Conservation (phyloP, 768 basidiomycete species). For the Hygrocybe punicea region DNA sequence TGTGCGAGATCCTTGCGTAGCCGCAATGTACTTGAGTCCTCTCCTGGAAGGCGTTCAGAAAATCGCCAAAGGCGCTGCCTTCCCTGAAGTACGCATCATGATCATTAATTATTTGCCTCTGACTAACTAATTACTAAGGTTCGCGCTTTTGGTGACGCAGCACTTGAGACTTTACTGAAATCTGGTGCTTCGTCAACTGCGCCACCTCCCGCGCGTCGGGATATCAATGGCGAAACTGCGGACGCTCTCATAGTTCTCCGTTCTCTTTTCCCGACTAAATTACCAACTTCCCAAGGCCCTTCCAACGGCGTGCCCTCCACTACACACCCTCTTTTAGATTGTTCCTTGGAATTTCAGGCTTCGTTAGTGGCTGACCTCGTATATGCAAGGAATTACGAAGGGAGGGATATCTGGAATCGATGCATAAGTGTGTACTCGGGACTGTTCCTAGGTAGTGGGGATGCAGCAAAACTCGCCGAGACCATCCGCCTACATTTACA, state of each 20-base stretch:
- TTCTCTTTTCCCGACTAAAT: slow-evolving; percentile 53
- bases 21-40: slow-evolving; percentile 81
- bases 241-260: slow-evolving; percentile 55
- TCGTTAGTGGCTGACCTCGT: slow-evolving; percentile 77
- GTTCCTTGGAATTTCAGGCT: slow-evolving; percentile 67
- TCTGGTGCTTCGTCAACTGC: slow-evolving; percentile 79
- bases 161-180: slow-evolving; percentile 73
- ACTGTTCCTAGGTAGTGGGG: slow-evolving; percentile 62
- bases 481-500: slow-evolving; percentile 68
- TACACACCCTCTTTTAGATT: slow-evolving; percentile 52
- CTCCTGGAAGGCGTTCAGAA: slow-evolving; percentile 89
- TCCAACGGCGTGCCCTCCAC: slow-evolving; percentile 53
- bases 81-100: slow-evolving; percentile 71
- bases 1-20: slow-evolving; percentile 85
- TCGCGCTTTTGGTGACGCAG: slow-evolving; percentile 86
- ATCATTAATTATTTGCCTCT: slow-evolving; percentile 13
- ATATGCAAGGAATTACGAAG: slow-evolving; percentile 51
- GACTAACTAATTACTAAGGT: slow-evolving; percentile 45
- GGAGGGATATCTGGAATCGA: slow-evolving; percentile 59
- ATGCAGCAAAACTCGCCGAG: slow-evolving; percentile 53
- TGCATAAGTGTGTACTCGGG: slow-evolving; percentile 69
- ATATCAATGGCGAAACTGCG: slow-evolving; percentile 61
- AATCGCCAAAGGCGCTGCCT: slow-evolving; percentile 86
- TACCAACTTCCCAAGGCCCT: slow-evolving; percentile 40
- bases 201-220: slow-evolving; percentile 65